Base-by-base conservation (phyloP, 805 yeast genomes). In the Nakazawaea populi region DNA sequence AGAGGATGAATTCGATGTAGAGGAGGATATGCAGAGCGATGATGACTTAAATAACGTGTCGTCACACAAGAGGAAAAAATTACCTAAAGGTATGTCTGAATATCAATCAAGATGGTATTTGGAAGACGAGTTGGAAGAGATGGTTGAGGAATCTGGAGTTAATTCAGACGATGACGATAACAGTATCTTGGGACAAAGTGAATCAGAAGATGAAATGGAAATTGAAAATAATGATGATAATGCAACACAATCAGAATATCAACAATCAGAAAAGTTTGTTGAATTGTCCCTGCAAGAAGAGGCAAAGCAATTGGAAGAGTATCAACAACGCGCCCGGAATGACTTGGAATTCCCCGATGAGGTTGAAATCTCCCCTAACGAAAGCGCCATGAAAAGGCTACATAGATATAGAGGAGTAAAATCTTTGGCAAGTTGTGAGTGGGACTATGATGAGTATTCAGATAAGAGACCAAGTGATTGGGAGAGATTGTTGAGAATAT, bases 311-410 rank as follows among this genome's bases (percentile, higher is more conserved):
- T 73, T 89, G 55, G 71, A 76, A 51, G 78, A 76, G 59, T 90
- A 75, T 70, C 80, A 94, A 58, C 74, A 74, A 39, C 67, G 80
- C 55, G 96, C 83, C 57, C 78, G 79, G 53, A 97, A 91, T 50
- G 97, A 89, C 64, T 76, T 81, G 36, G 96, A 91, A 60, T 94
- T 90, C 74, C 98, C 98, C 0, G 99, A 94, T 68, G 99, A 94
- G 69, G 70, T 92, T 51, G 98, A 94, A 65, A 70, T 94, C 42
- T 77, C 75, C 44, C 97, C 97, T 32, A 63, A 67, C 5, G 91
- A 79, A 56, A 76, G 86, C 5, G 98, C 88, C 8, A 78, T 77
- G 59, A 89, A 90, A 55, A 77, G 89, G 56, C 74, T 94, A 52
- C 68, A 74, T 32, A 79, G 90, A 54, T 92, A 89, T 68, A 79